These are phyloP conservation scores for Xylaria palmicola DNA, from an alignment of 495 filamentous ascomycete genomes.

Conservation along the genomic window DNA sequence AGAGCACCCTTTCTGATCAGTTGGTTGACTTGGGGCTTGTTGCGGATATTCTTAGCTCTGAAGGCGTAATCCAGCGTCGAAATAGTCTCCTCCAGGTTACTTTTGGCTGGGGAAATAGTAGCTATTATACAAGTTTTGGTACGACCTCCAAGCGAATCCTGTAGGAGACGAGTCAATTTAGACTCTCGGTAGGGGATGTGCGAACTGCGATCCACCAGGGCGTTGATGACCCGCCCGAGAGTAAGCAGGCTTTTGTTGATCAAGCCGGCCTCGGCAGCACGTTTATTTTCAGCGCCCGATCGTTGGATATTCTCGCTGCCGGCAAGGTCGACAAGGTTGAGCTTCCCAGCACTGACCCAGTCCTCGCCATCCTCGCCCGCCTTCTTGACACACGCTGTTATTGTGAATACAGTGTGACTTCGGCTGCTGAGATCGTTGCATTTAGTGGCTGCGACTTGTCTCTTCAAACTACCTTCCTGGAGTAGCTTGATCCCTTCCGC, in stretches of 20 bases:
- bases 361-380: slow-evolving; percentile 78
- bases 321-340: slow-evolving; percentile 94
- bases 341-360: slow-evolving; percentile 86
- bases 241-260: slow-evolving; percentile 98
- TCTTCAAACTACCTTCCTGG: slow-evolving; percentile 85
- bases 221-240: slow-evolving; percentile 95
- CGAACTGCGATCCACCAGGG: slow-evolving; percentile 82
- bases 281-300: slow-evolving; percentile 95
- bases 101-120: slow-evolving; percentile 89
- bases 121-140: slow-evolving; percentile 99
- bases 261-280: slow-evolving; percentile 89
- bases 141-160: slow-evolving; percentile 92
- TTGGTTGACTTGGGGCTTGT: slow-evolving; percentile 94
- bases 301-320: slow-evolving; percentile 97
- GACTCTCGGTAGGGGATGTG: slow-evolving; percentile 98
- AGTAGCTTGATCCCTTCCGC: slow-evolving; percentile 81
- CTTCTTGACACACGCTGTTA: slow-evolving; percentile 83
- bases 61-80: slow-evolving; percentile 97
- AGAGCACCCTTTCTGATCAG: slow-evolving; percentile 88
- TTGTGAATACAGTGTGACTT: slow-evolving; percentile 94
- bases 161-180: slow-evolving; percentile 88
- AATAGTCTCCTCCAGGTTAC: slow-evolving; percentile 95
- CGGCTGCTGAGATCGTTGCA: slow-evolving; percentile 96
- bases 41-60: slow-evolving; percentile 95
- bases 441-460: slow-evolving; percentile 95